A percentile compares a stretch with the other conserved stretches of the same genome.
Conservation (phyloP, 2,329 filamentous ascomycete species). For the Ophiostoma novo-ulmi region DNA sequence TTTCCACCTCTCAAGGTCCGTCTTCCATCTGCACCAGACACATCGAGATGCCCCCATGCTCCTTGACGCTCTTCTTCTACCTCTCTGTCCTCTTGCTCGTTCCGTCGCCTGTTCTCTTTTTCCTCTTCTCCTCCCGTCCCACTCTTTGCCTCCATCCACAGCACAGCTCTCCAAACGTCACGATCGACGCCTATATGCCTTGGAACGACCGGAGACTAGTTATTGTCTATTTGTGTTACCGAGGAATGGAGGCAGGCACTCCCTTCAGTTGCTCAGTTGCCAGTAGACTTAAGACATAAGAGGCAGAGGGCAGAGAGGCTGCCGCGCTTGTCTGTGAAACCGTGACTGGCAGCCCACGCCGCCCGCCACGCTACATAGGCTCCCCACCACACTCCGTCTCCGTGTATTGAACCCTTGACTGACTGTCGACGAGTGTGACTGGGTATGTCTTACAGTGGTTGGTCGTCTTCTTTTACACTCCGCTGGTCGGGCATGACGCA, state of each 20-base stretch:
- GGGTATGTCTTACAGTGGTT: neutral
- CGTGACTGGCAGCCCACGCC: neutral
- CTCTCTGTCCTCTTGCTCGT: neutral
- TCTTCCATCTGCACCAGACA: neutral
- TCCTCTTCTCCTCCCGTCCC: constrained; percentile 1
- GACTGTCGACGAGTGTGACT: neutral
- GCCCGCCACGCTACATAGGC: constrained; percentile 8
- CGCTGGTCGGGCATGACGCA: neutral
- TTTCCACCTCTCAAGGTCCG: neutral
- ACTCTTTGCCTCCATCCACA: neutral
- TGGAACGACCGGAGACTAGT: constrained; percentile 17
- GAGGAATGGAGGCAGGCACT: neutral
- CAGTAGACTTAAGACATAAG: neutral
- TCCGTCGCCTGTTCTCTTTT: neutral
- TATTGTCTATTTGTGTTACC: neutral
- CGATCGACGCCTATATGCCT: constrained; percentile 22
- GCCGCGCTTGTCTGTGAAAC: constrained; percentile 13
- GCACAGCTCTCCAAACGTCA: constrained; percentile 16
- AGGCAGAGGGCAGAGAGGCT: neutral
- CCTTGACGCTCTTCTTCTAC: neutral
- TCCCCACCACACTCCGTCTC: constrained; percentile 4
- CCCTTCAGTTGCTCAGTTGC: neutral
- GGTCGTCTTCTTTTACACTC: neutral
- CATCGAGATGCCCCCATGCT: constrained; percentile 11
- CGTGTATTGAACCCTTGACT: constrained; percentile 9